phyloP scores from a whole-genome alignment of 192 early-diverging fungal species.

The Coemansia sp. region DNA sequence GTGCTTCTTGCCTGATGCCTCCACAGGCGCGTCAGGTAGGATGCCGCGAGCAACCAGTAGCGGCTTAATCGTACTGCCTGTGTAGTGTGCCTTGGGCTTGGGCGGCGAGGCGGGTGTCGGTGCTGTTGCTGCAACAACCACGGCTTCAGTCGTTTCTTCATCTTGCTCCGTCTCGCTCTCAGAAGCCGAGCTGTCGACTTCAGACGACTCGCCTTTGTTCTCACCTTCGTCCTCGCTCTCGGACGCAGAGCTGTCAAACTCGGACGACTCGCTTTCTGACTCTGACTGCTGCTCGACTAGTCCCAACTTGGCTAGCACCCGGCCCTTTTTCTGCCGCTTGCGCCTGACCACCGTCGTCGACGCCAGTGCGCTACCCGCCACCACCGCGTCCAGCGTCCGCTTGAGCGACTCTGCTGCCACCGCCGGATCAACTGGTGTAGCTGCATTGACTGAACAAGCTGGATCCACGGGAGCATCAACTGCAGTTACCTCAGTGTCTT shows the following conservation, averaged over 20 bases:
- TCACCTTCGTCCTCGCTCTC: slow-evolving; percentile 33
- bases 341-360: slow-evolving; percentile 44
- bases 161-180: slow-evolving; percentile 24
- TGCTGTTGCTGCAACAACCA: too few relatives aligned
- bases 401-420: slow-evolving; percentile 3
- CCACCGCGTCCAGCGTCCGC: slow-evolving; percentile 20
- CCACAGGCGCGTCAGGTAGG: neutral
- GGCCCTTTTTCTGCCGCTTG: slow-evolving; percentile 56
- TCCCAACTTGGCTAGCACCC: slow-evolving; percentile 34
- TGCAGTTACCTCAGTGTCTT: slow-evolving; percentile 3
- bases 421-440: neutral
- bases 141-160: too few relatives aligned
- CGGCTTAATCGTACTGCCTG: slow-evolving; percentile 41
- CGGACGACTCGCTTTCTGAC: slow-evolving; percentile 48
- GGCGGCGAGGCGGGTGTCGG: neutral
- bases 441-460: too few relatives aligned
- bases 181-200: slow-evolving; percentile 75
- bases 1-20: slow-evolving; percentile 50
- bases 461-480: neutral
- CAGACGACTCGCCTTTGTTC: slow-evolving; percentile 46
- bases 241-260: slow-evolving; percentile 75
- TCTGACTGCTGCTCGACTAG: slow-evolving; percentile 11
- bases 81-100: slow-evolving; percentile 25
- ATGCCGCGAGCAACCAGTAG: slow-evolving; percentile 20
- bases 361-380: slow-evolving; percentile 39